These are phyloP conservation scores for Mortierella alpina DNA, from an alignment of 192 early-diverging fungal species.

Conservation along the genomic window DNA sequence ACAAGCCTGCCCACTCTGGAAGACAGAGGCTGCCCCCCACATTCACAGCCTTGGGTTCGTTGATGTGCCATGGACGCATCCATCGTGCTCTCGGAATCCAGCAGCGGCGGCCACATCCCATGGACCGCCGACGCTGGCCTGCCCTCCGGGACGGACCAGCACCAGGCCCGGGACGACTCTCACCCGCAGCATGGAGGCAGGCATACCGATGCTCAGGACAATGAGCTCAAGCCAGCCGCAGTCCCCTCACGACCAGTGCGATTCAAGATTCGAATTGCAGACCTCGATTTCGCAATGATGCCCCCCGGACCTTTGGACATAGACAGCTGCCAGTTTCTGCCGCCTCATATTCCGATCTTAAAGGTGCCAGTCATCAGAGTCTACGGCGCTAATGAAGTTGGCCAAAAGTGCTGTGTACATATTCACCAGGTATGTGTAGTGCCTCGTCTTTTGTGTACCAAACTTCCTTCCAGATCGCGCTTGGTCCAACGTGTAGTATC, in stretches of 20 bases:
- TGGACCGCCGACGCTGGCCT: neutral
- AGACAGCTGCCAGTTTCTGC: constrained; percentile 47
- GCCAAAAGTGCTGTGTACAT: constrained; percentile 85
- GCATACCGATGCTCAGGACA: neutral
- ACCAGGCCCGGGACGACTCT: neutral
- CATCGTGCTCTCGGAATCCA: neutral
- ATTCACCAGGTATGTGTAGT: constrained; percentile 73
- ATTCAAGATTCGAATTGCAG: constrained; percentile 66
- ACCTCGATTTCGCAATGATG: constrained; percentile 73
- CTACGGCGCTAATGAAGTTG: constrained; percentile 77
- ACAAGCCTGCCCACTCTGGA: neutral
- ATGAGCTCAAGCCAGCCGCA: neutral
- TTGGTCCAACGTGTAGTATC: neutral
- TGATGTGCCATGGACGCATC: constrained; percentile 22
- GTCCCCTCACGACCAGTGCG: neutral
- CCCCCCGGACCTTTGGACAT: constrained; percentile 56
- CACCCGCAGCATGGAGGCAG: neutral
- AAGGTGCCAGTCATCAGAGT: constrained; percentile 82
- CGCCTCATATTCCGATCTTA: constrained; percentile 52
- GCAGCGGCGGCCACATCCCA: neutral
- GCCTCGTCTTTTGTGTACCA: neutral
- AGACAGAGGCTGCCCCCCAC: neutral
- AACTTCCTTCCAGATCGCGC: too few relatives aligned
- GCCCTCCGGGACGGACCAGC: neutral
- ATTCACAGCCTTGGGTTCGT: neutral